phyloP scores from a whole-genome alignment of 495 filamentous ascomycete species.

The Penicillium lividum region DNA sequence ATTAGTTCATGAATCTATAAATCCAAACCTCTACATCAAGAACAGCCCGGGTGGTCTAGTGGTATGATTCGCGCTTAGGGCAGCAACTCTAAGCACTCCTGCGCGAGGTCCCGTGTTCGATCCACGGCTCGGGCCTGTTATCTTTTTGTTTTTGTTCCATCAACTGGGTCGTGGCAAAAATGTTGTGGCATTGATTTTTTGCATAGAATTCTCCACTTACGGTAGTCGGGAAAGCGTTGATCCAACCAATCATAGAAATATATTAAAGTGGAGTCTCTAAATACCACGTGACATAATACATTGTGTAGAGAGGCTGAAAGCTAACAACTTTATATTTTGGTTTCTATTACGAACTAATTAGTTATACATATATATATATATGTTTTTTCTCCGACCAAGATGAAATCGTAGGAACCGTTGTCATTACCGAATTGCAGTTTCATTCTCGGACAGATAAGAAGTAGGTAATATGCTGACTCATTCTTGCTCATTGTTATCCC shows the following conservation, averaged over 20 bases:
- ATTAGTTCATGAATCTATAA: neutral
- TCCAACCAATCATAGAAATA: neutral
- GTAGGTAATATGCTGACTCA: neutral
- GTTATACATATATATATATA: no score
- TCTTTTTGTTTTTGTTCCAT: neutral
- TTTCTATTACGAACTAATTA: no score
- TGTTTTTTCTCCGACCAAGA: no score
- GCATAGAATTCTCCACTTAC: neutral
- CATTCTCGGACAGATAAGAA: no score
- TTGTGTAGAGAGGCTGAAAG: no score
- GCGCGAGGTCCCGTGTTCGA: slow-evolving; percentile 1
- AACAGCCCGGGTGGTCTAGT: slow-evolving; percentile 39
- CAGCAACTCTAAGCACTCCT: slow-evolving; percentile 1
- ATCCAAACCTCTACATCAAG: neutral
- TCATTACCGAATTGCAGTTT: no score
- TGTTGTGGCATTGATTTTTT: neutral
- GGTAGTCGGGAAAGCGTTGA: neutral
- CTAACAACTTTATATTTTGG: no score
- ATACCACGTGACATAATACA: no score
- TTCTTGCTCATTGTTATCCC: neutral
- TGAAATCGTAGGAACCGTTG: no score
- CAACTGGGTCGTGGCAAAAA: no score
- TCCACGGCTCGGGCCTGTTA: slow-evolving; percentile 1
- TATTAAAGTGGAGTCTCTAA: neutral
- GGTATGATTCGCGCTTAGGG: slow-evolving; percentile 51